Evolutionary conservation across 2,329 filamentous ascomycete genomes (phyloP).

Genomic region (Hymenoscyphus repandus): DNA sequence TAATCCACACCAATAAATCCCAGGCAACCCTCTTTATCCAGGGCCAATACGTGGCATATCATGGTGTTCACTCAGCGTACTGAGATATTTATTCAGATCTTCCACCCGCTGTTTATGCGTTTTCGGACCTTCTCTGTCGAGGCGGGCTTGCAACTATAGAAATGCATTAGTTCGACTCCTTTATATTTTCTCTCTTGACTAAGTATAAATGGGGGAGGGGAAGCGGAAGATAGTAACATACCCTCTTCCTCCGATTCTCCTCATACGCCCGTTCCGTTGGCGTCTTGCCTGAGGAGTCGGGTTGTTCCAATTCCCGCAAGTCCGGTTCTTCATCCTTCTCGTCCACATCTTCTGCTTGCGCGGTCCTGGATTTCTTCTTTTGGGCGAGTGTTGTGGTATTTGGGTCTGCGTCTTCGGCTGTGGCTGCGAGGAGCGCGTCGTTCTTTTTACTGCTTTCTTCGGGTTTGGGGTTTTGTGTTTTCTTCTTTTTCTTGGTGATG

Average conservation of each 20-base stretch:
- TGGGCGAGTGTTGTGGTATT: not conserved
- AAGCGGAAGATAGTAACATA: constrained; percentile 38
- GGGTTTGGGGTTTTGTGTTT: not conserved
- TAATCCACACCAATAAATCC: not conserved
- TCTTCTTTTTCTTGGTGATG: constrained; percentile 52
- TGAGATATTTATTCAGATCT: constrained; percentile 90
- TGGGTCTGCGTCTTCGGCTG: constrained; percentile 11
- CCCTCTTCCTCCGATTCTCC: constrained; percentile 74
- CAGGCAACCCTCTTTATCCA: constrained; percentile 37
- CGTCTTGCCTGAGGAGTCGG: constrained; percentile 56
- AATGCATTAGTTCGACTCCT: not conserved
- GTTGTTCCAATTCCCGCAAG: constrained; percentile 28
- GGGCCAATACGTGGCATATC: constrained; percentile 72
- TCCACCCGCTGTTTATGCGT: constrained; percentile 96
- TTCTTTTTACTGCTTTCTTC: constrained; percentile 19
- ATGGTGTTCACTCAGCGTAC: constrained; percentile 90
- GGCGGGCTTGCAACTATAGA: constrained; percentile 68
- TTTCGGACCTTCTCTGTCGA: constrained; percentile 78
- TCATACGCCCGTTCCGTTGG: constrained; percentile 78
- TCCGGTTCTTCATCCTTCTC: constrained; percentile 25
- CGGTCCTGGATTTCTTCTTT: not conserved
- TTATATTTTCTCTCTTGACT: not conserved
- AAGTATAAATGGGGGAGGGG: not conserved
- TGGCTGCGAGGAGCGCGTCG: constrained; percentile 23
- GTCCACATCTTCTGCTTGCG: constrained; percentile 11